A percentile compares a stretch with the other conserved stretches of the same genome.
Evolutionary conservation across 2,329 filamentous ascomycete species (phyloP).

Genomic region (Cladosporium sphaerospermum): DNA sequence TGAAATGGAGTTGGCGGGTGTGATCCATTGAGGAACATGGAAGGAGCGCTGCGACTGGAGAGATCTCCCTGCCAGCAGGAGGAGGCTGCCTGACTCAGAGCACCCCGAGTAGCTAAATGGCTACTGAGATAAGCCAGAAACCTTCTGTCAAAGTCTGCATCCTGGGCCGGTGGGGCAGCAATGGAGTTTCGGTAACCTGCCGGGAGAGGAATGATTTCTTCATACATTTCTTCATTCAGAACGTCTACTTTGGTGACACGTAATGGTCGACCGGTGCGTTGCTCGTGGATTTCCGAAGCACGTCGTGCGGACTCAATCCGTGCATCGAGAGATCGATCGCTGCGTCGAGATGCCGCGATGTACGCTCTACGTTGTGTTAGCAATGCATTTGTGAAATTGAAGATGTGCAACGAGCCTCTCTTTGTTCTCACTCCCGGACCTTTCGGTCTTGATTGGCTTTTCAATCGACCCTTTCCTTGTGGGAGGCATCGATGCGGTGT

Average conservation of each 20-base stretch:
- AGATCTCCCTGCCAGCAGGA: slow-evolving; percentile 17
- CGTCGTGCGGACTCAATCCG: slow-evolving; percentile 81
- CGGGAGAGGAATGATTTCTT: slow-evolving; percentile 76
- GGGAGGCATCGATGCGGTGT: neutral
- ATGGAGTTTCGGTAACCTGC: slow-evolving; percentile 59
- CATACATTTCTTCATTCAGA: slow-evolving; percentile 89
- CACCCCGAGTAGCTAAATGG: slow-evolving; percentile 49
- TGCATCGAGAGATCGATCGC: slow-evolving; percentile 80
- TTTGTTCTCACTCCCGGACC: slow-evolving; percentile 75
- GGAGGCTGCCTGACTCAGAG: slow-evolving; percentile 39
- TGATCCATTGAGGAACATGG: neutral
- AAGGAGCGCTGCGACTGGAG: slow-evolving; percentile 31
- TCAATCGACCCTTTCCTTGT: neutral
- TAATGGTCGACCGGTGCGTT: slow-evolving; percentile 75
- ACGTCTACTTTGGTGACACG: slow-evolving; percentile 82
- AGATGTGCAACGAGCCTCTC: slow-evolving; percentile 50
- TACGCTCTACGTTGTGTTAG: slow-evolving; percentile 60
- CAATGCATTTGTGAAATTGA: neutral
- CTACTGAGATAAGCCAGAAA: slow-evolving; percentile 53
- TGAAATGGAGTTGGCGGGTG: neutral
- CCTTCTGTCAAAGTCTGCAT: slow-evolving; percentile 55
- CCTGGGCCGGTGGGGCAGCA: slow-evolving; percentile 55
- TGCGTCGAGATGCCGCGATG: slow-evolving; percentile 81
- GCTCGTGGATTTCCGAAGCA: slow-evolving; percentile 83
- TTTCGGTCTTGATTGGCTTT: slow-evolving; percentile 55